Base-by-base conservation (phyloP, 1,284 basidiomycete species). In the Marasmius fiardii region DNA sequence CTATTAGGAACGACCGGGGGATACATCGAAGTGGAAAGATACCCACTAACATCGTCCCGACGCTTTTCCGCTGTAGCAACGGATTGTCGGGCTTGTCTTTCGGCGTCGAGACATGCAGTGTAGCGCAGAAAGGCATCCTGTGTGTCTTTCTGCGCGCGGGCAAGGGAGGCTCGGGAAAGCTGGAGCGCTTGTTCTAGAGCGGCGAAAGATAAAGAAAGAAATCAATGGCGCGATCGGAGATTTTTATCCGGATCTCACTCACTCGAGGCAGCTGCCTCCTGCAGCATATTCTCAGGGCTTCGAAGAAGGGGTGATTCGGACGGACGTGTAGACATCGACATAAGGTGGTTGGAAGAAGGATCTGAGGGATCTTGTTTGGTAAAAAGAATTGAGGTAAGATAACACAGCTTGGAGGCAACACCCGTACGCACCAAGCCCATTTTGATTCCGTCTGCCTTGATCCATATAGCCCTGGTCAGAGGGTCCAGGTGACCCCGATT, bases 51-150 rank as follows among this genome's bases (percentile, higher is more conserved):
- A 61, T 83, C 81, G 62, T 89, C 87, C 56, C 85, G 79, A 52
- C 83, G 81, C 67, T 85, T 85, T 64, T 90, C 88, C 47, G 82
- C 82, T 56, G 79, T 72, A 12, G 69, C 70, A 7, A 88, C 81
- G 57, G 85, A 82, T 58, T 83, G 80, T 60, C 82, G 75, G 28
- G 86, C 85, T 64, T 82, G 81, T 43, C 75, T 74, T 65, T 90
- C 87, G 6, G 80, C 72, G 60, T 90, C 86, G 14, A 89, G 70
- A 67, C 82, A 86, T 10, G 81, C 74, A 14, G 80, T 88, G 64
- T 90, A 90, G 56, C 80, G 72, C 62, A 81, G 74, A 64, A 88
- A 88, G 2, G 86, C 79, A 45, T 90, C 88, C 62, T 88, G 84
- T 0, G 85, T 84, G 37, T 86, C 83, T 61, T 85, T 82, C 63